A percentile compares a stretch with the other conserved stretches of the same genome.
These are phyloP conservation scores for Gentiana macrophylla DNA, from an alignment of 257 asterid genomes.

Conservation along the genomic window DNA sequence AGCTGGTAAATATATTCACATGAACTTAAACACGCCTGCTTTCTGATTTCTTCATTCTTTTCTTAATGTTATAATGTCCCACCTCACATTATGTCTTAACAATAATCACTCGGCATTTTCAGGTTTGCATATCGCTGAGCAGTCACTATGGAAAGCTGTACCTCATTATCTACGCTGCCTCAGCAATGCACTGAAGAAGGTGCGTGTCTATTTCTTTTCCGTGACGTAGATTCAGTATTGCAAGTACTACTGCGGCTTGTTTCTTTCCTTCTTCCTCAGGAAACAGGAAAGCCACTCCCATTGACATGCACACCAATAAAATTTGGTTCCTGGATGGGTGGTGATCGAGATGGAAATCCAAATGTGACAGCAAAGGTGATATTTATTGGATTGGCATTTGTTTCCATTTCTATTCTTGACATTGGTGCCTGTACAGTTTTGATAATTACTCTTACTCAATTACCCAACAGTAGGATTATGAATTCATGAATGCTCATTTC, in stretches of 20 bases:
- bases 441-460: too few species aligned
- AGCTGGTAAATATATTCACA: constrained; percentile 48
- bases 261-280: constrained; percentile 40
- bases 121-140: constrained; percentile 94
- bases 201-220: constrained; percentile 13
- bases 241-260: constrained; percentile 4
- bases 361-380: constrained; percentile 93
- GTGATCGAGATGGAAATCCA: constrained; percentile 98
- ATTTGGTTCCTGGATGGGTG: constrained; percentile 99
- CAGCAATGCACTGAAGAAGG: constrained; percentile 93
- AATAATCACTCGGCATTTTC: constrained; percentile 13
- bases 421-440: background rate
- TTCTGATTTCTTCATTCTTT: background rate
- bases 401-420: too few species aligned
- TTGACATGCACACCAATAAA: constrained; percentile 90
- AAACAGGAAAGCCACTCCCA: constrained; percentile 87
- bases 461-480: too few species aligned
- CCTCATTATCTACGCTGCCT: constrained; percentile 95
- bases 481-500: too few species aligned
- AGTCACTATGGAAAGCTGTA: constrained; percentile 95
- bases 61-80: constrained; percentile 1
- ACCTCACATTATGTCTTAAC: constrained; percentile 4
- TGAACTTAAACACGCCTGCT: too few species aligned
- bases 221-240: constrained; percentile 9
- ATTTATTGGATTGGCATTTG: background rate